Evolutionary conservation across 139 green algal genomes (phyloP).

Genomic region (Tetradesmus obliquus): DNA sequence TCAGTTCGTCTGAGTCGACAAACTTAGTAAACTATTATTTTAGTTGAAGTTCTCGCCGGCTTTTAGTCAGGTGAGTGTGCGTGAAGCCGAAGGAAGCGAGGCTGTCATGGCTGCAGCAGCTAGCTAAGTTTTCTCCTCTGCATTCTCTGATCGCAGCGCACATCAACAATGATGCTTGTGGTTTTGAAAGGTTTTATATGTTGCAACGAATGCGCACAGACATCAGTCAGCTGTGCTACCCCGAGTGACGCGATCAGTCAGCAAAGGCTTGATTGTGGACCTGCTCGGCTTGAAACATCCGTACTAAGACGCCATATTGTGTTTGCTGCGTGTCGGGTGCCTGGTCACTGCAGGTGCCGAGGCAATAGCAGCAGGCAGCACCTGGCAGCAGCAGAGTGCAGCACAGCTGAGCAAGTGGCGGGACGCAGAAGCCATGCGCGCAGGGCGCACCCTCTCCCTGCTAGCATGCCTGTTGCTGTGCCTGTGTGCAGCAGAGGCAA

Average conservation of each 20-base stretch:
- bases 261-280: neutral
- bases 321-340: too few relatives aligned
- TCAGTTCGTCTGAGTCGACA: too few relatives aligned
- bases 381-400: neutral
- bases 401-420: neutral
- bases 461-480: neutral
- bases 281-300: neutral
- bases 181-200: neutral
- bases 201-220: neutral
- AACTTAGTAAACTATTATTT: too few relatives aligned
- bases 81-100: neutral
- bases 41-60: too few relatives aligned
- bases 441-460: neutral
- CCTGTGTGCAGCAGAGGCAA: neutral
- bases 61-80: neutral
- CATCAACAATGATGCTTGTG: neutral
- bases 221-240: neutral
- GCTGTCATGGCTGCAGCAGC: neutral
- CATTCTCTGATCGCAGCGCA: neutral
- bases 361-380: constrained; percentile 9
- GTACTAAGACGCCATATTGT: too few relatives aligned
- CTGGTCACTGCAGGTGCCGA: neutral
- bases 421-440: constrained; percentile 7
- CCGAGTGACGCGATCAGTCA: neutral
- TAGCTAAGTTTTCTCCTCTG: neutral